These are phyloP conservation scores for Fusarium nelsonii DNA, from an alignment of 2,329 filamentous ascomycete species.

Conservation along the genomic window DNA sequence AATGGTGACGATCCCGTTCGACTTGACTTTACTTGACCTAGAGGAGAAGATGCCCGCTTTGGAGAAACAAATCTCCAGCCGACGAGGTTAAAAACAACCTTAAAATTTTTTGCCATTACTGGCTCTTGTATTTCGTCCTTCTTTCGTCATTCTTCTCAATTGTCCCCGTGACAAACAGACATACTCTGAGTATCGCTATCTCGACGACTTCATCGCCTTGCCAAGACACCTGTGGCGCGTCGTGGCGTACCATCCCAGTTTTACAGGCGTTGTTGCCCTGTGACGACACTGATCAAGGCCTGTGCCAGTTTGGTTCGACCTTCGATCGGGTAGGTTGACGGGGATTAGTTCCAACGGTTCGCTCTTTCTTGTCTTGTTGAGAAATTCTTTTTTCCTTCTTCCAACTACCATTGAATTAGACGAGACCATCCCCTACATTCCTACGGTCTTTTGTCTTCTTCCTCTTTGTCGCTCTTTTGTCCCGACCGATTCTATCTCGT, in stretches of 20 bases:
- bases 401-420: conserved; percentile 16
- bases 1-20: conserved; percentile 28
- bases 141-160: neutral
- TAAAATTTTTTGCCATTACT: conserved; percentile 3
- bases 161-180: neutral
- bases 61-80: conserved; percentile 31
- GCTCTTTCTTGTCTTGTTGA: conserved; percentile 28
- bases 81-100: conserved; percentile 31
- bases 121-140: neutral
- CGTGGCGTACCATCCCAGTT: conserved; percentile 40
- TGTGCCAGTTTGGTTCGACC: conserved; percentile 43
- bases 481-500: neutral
- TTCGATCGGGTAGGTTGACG: conserved; percentile 4
- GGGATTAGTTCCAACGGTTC: conserved; percentile 22
- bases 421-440: neutral
- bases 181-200: neutral
- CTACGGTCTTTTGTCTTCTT: conserved; percentile 10
- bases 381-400: conserved; percentile 20
- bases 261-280: conserved; percentile 40
- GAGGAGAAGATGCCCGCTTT: conserved; percentile 15
- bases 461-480: conserved; percentile 9
- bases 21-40: conserved; percentile 6
- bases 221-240: conserved; percentile 41
- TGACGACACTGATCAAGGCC: conserved; percentile 46
- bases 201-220: neutral